Percentiles rank a stretch among this genome's conserved stretches.
Conservation (phyloP, 2,329 filamentous ascomycete genomes). For the Madurella fahalii region DNA sequence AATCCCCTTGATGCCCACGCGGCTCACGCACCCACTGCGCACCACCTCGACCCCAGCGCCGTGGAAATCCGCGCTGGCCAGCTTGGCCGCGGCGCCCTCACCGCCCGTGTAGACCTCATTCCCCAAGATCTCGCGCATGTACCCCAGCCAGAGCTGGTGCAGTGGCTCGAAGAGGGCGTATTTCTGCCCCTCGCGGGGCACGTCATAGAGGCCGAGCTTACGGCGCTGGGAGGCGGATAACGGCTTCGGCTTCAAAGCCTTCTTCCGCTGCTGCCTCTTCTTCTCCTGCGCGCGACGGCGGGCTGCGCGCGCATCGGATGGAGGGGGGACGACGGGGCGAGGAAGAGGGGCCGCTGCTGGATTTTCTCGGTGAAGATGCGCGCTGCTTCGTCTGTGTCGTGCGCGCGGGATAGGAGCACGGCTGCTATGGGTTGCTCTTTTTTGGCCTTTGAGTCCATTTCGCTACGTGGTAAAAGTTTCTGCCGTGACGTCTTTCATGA, state of each 20-base stretch:
- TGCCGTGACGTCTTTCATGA: not conserved
- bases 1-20: slow-evolving; percentile 81
- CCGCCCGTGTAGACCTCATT: slow-evolving; percentile 54
- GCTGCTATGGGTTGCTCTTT: slow-evolving; percentile 46
- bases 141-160: slow-evolving; percentile 75
- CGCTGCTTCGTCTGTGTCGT: slow-evolving; percentile 66
- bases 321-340: slow-evolving; percentile 67
- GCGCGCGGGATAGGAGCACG: slow-evolving; percentile 69
- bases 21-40: slow-evolving; percentile 70
- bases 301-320: slow-evolving; percentile 54
- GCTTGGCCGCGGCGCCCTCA: slow-evolving; percentile 62
- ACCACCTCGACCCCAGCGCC: slow-evolving; percentile 81
- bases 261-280: slow-evolving; percentile 44
- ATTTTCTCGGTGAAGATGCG: slow-evolving; percentile 79
- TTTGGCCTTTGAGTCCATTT: slow-evolving; percentile 22
- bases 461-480: not conserved
- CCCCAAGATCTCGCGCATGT: slow-evolving; percentile 77
- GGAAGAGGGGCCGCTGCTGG: slow-evolving; percentile 73
- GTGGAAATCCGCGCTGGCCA: slow-evolving; percentile 86
- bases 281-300: slow-evolving; percentile 48
- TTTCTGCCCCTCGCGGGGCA: slow-evolving; percentile 64
- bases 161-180: slow-evolving; percentile 76
- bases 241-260: slow-evolving; percentile 55
- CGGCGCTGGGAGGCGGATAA: slow-evolving; percentile 79
- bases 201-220: slow-evolving; percentile 65